Evolutionary conservation across 352 stramenopile species (phyloP).

Genomic region (Phytopythium sindhum): DNA sequence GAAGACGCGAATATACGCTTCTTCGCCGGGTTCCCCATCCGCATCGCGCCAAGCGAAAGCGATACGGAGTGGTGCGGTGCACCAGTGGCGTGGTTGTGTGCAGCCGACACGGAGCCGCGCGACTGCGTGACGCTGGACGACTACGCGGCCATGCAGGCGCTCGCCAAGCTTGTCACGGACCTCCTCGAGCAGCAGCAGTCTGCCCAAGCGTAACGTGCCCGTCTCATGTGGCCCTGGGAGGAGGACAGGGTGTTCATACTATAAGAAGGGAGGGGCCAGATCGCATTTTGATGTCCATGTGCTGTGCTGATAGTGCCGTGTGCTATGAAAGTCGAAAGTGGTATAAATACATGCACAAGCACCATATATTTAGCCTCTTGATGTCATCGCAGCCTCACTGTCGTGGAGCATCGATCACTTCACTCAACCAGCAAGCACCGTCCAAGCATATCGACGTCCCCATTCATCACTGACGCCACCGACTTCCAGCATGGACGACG

Average conservation of each 20-base stretch:
- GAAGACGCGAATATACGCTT: conserved; percentile 40
- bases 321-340: not conserved
- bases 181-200: conserved; percentile 31
- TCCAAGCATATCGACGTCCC: not conserved
- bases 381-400: not conserved
- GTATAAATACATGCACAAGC: not conserved
- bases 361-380: not conserved
- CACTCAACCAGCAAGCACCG: not conserved
- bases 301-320: not conserved
- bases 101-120: conserved; percentile 23
- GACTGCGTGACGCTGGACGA: conserved; percentile 39
- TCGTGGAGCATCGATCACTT: not conserved
- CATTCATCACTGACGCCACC: not conserved
- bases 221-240: not conserved
- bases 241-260: not conserved
- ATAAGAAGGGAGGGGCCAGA: not conserved
- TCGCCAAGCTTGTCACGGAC: conserved; percentile 58
- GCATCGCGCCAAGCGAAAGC: no score
- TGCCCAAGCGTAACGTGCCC: not conserved
- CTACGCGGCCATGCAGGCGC: conserved; percentile 34
- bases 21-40: conserved; percentile 55
- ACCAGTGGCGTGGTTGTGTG: conserved; percentile 40
- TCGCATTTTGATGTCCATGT: conserved; percentile 1
- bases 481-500: conserved; percentile 39
- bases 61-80: conserved; percentile 11